These are phyloP conservation scores for Citropsis articulata DNA, from an alignment of 345 rosid species.

Conservation along the genomic window DNA sequence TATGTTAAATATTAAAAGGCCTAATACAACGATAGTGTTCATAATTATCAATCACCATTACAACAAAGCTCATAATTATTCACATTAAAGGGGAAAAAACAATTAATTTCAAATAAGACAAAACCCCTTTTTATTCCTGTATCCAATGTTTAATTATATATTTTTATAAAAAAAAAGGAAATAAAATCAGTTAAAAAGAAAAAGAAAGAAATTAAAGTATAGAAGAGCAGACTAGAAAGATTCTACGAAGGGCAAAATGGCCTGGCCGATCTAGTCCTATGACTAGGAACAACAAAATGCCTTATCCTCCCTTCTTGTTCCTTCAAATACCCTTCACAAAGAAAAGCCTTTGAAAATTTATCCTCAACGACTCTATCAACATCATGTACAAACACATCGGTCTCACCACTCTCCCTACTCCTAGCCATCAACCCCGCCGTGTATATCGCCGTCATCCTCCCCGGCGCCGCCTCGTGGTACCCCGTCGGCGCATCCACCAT, in stretches of 20 bases:
- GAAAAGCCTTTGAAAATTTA: slow-evolving; percentile 60
- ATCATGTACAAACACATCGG: slow-evolving; percentile 84
- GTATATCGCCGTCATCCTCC: slow-evolving; percentile 84
- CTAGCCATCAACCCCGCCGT: slow-evolving; percentile 84
- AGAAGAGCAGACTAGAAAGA: neutral
- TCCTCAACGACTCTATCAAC: slow-evolving; percentile 81
- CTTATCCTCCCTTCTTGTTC: slow-evolving; percentile 75
- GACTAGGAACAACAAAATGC: slow-evolving; percentile 78
- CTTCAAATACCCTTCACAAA: slow-evolving; percentile 65
- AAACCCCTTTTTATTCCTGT: neutral
- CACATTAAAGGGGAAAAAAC: too few species aligned
- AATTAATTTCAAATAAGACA: neutral
- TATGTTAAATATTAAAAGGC: too few species aligned
- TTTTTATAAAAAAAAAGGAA: neutral
- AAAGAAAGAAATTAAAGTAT: too few species aligned
- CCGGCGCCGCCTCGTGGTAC: slow-evolving; percentile 73
- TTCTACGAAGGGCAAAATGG: slow-evolving; percentile 42
- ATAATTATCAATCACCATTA: too few species aligned
- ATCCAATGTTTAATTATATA: neutral
- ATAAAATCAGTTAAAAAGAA: neutral
- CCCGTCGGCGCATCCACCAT: slow-evolving; percentile 98
- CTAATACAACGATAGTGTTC: too few species aligned
- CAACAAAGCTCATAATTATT: too few species aligned
- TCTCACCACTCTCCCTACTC: slow-evolving; percentile 59
- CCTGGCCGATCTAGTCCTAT: slow-evolving; percentile 40